phyloP scores from a whole-genome alignment of 768 basidiomycete genomes.

The Mycena metata region DNA sequence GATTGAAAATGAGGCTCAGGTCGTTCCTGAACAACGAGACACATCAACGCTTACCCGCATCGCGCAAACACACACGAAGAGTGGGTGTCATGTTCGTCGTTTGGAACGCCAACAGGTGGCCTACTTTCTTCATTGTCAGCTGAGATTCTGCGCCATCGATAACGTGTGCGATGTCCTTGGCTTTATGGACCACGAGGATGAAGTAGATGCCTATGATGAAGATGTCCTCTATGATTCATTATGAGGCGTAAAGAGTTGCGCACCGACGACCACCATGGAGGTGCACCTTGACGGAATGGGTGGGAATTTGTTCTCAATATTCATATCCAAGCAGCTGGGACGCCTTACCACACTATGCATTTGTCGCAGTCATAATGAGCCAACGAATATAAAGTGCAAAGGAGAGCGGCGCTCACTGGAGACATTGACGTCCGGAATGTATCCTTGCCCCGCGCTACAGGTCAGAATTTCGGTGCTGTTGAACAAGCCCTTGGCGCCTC shows the following conservation, averaged over 20 bases:
- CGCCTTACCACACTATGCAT: constrained; percentile 24
- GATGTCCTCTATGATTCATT: constrained; percentile 18
- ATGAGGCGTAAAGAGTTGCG: constrained; percentile 13
- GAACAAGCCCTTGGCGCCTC: constrained; percentile 22
- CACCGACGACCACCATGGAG: constrained; percentile 25
- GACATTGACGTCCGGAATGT: constrained; percentile 25
- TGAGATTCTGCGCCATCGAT: constrained; percentile 22
- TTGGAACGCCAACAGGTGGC: constrained; percentile 15
- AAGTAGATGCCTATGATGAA: constrained; percentile 23
- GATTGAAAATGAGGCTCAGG: constrained; percentile 16
- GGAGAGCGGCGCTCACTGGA: constrained; percentile 20
- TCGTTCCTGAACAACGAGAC: constrained; percentile 2
- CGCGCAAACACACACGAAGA: constrained; percentile 22
- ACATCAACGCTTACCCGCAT: constrained; percentile 18
- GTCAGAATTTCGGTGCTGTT: constrained; percentile 21
- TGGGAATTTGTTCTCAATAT: constrained; percentile 11
- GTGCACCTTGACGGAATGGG: constrained; percentile 18
- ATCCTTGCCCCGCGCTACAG: constrained; percentile 13
- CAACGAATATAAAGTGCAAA: constrained; percentile 16
- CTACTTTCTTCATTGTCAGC: constrained; percentile 18
- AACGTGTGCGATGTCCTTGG: constrained; percentile 21
- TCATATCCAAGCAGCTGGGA: constrained; percentile 20
- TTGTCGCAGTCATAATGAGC: constrained; percentile 7
- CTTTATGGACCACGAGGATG: constrained; percentile 18
- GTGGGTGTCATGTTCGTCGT: constrained; percentile 11